Evolutionary conservation across 495 filamentous ascomycete genomes (phyloP).

Genomic region (Jackrogersella multiformis): DNA sequence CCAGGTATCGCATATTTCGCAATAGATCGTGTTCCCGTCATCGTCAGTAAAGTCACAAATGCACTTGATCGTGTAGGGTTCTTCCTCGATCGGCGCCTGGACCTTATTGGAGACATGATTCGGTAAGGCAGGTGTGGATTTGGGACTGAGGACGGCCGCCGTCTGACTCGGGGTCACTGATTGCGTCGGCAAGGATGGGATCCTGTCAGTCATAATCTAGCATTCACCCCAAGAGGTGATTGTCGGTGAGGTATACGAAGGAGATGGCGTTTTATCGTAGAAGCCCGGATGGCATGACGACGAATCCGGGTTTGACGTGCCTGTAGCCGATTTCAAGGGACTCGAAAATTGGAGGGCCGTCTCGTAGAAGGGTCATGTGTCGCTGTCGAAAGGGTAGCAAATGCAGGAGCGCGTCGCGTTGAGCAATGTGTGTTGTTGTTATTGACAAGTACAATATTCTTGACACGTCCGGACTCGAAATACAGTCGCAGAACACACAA

Average conservation of each 20-base stretch:
- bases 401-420: constrained; percentile 25
- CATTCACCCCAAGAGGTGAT: constrained; percentile 64
- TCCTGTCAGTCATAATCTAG: constrained; percentile 95
- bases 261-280: constrained; percentile 55
- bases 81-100: constrained; percentile 71
- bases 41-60: constrained; percentile 92
- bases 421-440: constrained; percentile 19
- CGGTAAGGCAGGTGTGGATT: constrained; percentile 55
- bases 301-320: constrained; percentile 54
- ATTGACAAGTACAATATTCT: constrained; percentile 21
- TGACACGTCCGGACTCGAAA: constrained; percentile 37
- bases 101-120: constrained; percentile 67
- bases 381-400: constrained; percentile 16
- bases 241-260: constrained; percentile 51
- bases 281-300: constrained; percentile 68
- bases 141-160: constrained; percentile 58
- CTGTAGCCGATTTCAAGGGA: constrained; percentile 33
- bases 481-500: constrained; percentile 37
- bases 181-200: constrained; percentile 68
- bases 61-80: constrained; percentile 97
- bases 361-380: constrained; percentile 27
- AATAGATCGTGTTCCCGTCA: constrained; percentile 97
- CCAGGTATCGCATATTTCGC: constrained; percentile 95
- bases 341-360: constrained; percentile 20
- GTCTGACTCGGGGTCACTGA: constrained; percentile 62